Evolutionary conservation across 164 flowering plant genomes (phyloP), one percentile per base, ranked within the genome.

Genomic region (Aristolochia californica): DNA sequence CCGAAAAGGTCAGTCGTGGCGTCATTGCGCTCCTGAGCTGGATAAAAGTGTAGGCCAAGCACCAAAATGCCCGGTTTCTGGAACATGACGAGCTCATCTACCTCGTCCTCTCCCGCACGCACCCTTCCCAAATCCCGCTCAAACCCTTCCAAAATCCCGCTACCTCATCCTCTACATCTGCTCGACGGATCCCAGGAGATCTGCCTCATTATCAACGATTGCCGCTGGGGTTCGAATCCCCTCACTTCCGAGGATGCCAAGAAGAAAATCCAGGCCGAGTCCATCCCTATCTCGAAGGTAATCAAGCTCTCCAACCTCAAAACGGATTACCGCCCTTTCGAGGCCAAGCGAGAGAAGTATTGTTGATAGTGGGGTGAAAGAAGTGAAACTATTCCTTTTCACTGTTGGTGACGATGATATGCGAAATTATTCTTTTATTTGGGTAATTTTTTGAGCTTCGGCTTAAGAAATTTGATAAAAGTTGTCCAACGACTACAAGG

Each of bases 331-430:
- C 72, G 74, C 13, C 74, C 91, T 1, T 86, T 73, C 26, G 95
- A 91, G 70, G 80, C 87, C 0, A 86, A 80, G 67, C 66, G 95
- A 34, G 79, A 91, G 79, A n/a, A n/a, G n/a, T n/a, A n/a, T n/a
- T n/a, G n/a, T n/a, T n/a, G n/a, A n/a, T n/a, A n/a, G n/a, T n/a
- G n/a, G n/a, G n/a, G n/a, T n/a, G n/a, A n/a, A n/a, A n/a, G n/a
- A n/a, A n/a, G n/a, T n/a, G n/a, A n/a, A 34, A 2, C 10, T n/a
- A n/a, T n/a, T n/a, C n/a, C n/a, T n/a, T n/a, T n/a, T 34, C 11
- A 34, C 0, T 34, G 40, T 34, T 34, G 40, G 11, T 5, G 10
- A 34, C 40, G 40, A 34, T 34, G 40, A 12, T 12, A 34, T 9
- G 10, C 40, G 10, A 34, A 34, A 34, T 34, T n/a, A n/a, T n/a